A percentile compares a stretch with the other conserved stretches of the same genome.
Evolutionary conservation across 2,329 filamentous ascomycete species (phyloP).

Genomic region (Metarhizium sp.): DNA sequence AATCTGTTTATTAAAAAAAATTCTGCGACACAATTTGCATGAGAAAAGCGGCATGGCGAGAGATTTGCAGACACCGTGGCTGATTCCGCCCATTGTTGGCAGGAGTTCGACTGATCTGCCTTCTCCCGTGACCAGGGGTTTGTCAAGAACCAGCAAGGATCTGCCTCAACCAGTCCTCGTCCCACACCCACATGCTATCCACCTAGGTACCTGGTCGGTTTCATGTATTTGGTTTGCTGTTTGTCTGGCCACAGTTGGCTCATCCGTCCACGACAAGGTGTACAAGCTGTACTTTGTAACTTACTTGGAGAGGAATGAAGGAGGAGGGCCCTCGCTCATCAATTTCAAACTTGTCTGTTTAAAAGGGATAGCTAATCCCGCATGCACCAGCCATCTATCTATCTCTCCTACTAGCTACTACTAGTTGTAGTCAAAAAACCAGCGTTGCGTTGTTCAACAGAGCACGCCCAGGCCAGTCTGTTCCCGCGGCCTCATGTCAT

Average conservation of each 20-base stretch:
- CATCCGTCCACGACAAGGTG: too few relatives aligned
- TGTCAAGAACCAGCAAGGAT: conserved; percentile 3
- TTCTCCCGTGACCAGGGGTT: not conserved
- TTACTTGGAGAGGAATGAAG: not conserved
- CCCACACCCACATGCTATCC: not conserved
- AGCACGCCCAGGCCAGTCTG: conserved; percentile 4
- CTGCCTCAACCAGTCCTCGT: not conserved
- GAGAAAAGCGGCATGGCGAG: not conserved
- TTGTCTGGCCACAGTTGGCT: not conserved
- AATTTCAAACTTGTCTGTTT: not conserved
- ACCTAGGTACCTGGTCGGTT: conserved; percentile 1
- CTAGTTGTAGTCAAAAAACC: not conserved
- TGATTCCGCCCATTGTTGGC: not conserved
- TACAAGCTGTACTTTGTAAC: too few relatives aligned
- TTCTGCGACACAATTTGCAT: not conserved
- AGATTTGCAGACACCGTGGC: not conserved
- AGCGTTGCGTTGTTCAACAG: conserved; percentile 1
- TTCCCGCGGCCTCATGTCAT: not conserved
- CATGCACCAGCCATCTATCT: not conserved
- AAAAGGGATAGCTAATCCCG: not conserved
- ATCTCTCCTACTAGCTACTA: not conserved
- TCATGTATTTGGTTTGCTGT: conserved; percentile 6
- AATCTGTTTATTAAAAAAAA: not conserved
- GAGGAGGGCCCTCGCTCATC: not conserved
- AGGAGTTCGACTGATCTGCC: conserved; percentile 1